A percentile compares a stretch with the other conserved stretches of the same genome.
These are phyloP conservation scores for Lenwebbia sp. DNA, from an alignment of 345 rosid species.

Conservation along the genomic window DNA sequence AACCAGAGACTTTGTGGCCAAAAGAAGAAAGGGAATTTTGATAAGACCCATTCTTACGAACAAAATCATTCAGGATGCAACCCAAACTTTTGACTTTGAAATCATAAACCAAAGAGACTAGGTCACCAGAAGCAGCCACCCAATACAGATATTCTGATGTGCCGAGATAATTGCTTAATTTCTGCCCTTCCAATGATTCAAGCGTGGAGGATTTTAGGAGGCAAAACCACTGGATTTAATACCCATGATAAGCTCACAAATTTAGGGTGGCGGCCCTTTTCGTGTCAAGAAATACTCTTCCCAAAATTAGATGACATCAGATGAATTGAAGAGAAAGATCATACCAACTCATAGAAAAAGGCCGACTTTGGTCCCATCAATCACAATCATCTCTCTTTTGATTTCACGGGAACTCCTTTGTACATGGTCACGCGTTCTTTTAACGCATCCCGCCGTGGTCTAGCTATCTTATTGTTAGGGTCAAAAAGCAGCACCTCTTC, in stretches of 20 bases:
- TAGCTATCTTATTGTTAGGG: conserved; percentile 79
- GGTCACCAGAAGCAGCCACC: background rate
- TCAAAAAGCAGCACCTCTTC: conserved; percentile 87
- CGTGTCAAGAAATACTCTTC: background rate
- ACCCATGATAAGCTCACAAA: background rate
- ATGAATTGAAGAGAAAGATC: background rate
- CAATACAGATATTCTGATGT: background rate
- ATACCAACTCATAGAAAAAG: background rate
- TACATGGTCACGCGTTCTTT: conserved; percentile 66
- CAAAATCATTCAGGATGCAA: background rate
- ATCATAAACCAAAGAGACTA: background rate
- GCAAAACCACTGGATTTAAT: background rate
- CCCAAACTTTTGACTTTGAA: background rate
- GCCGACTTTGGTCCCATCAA: background rate
- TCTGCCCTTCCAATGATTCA: background rate
- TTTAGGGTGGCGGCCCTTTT: background rate
- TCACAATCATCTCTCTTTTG: conserved; percentile 53
- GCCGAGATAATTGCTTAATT: background rate
- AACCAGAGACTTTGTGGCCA: background rate
- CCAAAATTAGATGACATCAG: background rate
- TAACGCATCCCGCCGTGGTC: conserved; percentile 70
- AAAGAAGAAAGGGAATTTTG: background rate
- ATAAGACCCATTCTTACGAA: background rate
- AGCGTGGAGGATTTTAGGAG: background rate
- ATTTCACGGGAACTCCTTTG: conserved; percentile 67